Percentiles rank a stretch among this genome's conserved stretches.
These are phyloP conservation scores for Malassezia pachydermatis DNA, from an alignment of 1,284 basidiomycete species.

Conservation along the genomic window DNA sequence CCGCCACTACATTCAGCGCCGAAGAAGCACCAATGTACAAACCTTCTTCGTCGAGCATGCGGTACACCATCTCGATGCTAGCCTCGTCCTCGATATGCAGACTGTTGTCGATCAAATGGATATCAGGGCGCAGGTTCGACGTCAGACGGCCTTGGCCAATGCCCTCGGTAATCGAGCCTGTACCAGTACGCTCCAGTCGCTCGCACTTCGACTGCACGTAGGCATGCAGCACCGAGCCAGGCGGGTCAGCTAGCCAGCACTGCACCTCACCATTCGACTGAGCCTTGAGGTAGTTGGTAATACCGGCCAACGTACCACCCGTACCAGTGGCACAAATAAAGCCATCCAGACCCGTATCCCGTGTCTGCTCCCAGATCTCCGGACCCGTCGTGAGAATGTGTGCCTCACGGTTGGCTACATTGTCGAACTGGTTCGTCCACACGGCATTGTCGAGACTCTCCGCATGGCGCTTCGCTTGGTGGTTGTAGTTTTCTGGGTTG, in stretches of 20 bases:
- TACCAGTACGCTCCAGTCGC: constrained; percentile 66
- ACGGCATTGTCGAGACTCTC: constrained; percentile 73
- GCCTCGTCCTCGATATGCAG: constrained; percentile 79
- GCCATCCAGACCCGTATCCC: constrained; percentile 62
- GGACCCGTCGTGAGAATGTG: constrained; percentile 89
- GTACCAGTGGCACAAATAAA: constrained; percentile 92
- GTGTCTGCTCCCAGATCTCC: constrained; percentile 87
- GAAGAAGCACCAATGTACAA: constrained; percentile 93
- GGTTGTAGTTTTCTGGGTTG: constrained; percentile 94
- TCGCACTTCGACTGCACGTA: constrained; percentile 69
- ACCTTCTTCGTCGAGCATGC: constrained; percentile 81
- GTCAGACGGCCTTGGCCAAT: constrained; percentile 97
- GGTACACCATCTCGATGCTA: constrained; percentile 85
- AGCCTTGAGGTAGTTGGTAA: constrained; percentile 74
- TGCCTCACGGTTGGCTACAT: constrained; percentile 71
- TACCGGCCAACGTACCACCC: constrained; percentile 86
- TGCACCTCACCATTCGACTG: constrained; percentile 70
- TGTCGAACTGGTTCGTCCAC: constrained; percentile 99
- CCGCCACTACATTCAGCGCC: constrained; percentile 89
- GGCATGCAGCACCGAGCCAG: constrained; percentile 80
- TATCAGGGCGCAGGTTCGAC: constrained; percentile 77
- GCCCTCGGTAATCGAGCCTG: constrained; percentile 91
- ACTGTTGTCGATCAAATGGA: constrained; percentile 66
- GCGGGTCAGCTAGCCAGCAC: constrained; percentile 90
- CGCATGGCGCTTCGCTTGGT: constrained; percentile 85